Evolutionary conservation across 2,329 filamentous ascomycete species (phyloP), one percentile per base, ranked within the genome.

Genomic region (Podosphaera xanthii): DNA sequence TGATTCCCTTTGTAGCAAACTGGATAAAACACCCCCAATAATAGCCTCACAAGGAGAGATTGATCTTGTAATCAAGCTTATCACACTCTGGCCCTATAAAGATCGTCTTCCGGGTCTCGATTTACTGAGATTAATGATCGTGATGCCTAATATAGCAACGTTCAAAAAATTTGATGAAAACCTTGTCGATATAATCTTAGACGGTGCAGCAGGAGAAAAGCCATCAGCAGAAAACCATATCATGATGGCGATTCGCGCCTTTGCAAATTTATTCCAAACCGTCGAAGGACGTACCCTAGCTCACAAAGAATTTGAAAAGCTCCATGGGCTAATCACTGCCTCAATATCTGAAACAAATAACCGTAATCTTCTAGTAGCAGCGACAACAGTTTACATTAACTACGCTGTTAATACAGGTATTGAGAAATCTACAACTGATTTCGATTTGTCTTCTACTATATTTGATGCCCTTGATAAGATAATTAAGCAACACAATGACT

Each of bases 71-170:
- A 72, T 88, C 60, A 87, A 83, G 66, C 77, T 94, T 58, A 79
- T 82, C 22, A 87, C 86, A 0, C 71, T 76, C 38, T 98, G 92
- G 92, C 85, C 90, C 2, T 82, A 84, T 58, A 76, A 82, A 10
- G 86, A 87, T 64, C 83, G 89, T 53, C 77, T 98, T 0, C 86
- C 92, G 0, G 87, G 83, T 10, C 78, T 98, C 0, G 92, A 97
- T 69, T 75, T 97, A 1, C 76, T 97, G 4, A 86, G 92, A n/a
- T 82, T 94, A 56, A 75, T 92, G 35, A 84, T 86, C 1, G 81
- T 82, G 0, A 81, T 80, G 4, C 79, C 86, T 0, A 72, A 78
- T 0, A 79, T 82, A n/a, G 84, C 87, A 1, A 76, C 77, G 6
- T 79, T 79, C 57, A 72, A 72, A 0, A 76, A 80, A 57, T 71